Conservation (phyloP, 1,284 basidiomycete genomes). For the Naganishia albida region DNA sequence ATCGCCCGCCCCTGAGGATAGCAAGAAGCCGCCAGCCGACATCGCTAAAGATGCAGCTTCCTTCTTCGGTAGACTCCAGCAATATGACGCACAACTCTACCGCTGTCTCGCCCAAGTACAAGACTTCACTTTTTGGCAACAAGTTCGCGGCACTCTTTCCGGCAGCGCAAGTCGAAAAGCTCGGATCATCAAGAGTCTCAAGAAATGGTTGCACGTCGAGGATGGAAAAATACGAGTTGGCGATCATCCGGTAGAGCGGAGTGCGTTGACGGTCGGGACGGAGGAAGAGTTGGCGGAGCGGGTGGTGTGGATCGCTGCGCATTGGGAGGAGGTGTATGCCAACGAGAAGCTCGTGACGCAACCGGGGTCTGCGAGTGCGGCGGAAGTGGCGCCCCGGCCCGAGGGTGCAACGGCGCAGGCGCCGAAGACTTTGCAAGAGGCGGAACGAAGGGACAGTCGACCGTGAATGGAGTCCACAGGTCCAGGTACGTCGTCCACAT, state of each 20-base stretch:
- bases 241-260: neutral
- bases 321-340: conserved; percentile 13
- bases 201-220: neutral
- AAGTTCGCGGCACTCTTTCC: conserved; percentile 6
- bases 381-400: no score
- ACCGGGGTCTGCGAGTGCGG: no score
- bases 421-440: no score
- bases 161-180: conserved; percentile 9
- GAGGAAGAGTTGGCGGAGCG: neutral
- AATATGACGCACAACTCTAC: conserved; percentile 1
- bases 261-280: neutral
- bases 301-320: conserved; percentile 4
- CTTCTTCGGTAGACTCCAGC: neutral
- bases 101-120: conserved; percentile 3
- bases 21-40: neutral
- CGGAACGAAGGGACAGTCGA: no score
- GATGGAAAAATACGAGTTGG: neutral
- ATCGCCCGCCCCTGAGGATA: neutral
- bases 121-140: conserved; percentile 2
- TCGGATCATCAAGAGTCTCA: neutral
- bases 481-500: no score
- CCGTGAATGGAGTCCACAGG: no score
- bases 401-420: no score
- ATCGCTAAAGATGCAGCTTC: neutral
- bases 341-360: conserved; percentile 1